Evolutionary conservation across 495 filamentous ascomycete species (phyloP), one percentile per base, ranked within the genome.

Genomic region (Staphylotrichum tortipilum): DNA sequence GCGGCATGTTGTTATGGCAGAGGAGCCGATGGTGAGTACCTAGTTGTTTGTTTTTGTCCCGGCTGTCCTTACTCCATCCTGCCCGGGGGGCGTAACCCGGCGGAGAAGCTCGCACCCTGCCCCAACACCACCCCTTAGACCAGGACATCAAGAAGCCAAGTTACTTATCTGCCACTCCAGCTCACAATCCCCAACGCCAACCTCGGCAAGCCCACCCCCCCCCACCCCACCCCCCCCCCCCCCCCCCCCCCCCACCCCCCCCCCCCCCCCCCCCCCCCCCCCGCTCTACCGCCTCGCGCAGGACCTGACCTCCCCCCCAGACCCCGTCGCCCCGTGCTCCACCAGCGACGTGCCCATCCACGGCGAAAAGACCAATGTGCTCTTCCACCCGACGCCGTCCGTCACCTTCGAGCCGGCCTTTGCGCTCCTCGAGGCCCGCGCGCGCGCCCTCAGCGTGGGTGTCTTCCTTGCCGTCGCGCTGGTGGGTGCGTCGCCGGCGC

Each of bases 311-410:
- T 85, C 91, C 2, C 91, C 91, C 6, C 91, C 89, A 1, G 90
- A 94, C 56, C 90, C 91, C 6, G 67, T 95, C 21, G 82, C 79
- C 9, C 71, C 81, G 47, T 83, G 86, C 11, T 78, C 83, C 26
- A 95, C 91, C 2, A 87, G 85, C 8, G 91, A 97, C 66, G 88
- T 97, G 7, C 91, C 91, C 14, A 94, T 97, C 56, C 89, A 87
- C 63, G 89, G 89, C 47, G 91, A 95, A 59, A 94, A 88, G 75
- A 97, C 91, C 1, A 95, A 95, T 55, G 81, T 97, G 28, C 80
- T 97, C 23, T 96, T 96, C 67, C 89, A 96, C 61, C 90, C 92
- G 1, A 97, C 91, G 0, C 91, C 91, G 0, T 83, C 85, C 1
- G 74, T 95, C 45, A 84, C 81, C 58, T 94, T 86, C 50, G 83